A percentile compares a stretch with the other conserved stretches of the same genome.
These are phyloP conservation scores for Vinca major DNA, from an alignment of 305 asterid species.

Conservation along the genomic window DNA sequence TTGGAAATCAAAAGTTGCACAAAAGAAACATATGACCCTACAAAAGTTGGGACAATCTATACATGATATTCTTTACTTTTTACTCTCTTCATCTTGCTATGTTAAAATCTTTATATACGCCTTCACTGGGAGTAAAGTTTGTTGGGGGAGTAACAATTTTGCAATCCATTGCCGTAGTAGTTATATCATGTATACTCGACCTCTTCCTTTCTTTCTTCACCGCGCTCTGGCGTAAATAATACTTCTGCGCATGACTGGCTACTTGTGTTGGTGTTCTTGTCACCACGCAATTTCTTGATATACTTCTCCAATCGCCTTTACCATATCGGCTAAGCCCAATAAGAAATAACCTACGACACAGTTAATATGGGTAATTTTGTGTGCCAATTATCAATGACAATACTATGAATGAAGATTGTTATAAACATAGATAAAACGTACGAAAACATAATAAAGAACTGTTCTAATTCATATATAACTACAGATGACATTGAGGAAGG, in stretches of 20 bases:
- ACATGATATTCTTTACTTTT: not conserved
- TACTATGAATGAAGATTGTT: too few relatives aligned
- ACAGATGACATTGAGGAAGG: too few relatives aligned
- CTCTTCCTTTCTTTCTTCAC: conserved; percentile 74
- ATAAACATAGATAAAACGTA: not conserved
- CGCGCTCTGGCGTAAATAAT: conserved; percentile 56
- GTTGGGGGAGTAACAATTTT: conserved; percentile 45
- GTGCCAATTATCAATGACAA: too few relatives aligned
- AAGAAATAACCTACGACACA: conserved; percentile 44
- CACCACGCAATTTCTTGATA: conserved; percentile 74
- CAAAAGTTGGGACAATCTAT: not conserved
- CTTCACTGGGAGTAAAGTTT: conserved; percentile 35
- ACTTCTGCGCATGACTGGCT: conserved; percentile 86
- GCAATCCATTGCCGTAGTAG: conserved; percentile 35
- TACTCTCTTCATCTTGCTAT: conserved; percentile 26
- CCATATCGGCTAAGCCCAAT: conserved; percentile 60
- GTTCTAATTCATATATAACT: not conserved
- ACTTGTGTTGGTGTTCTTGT: conserved; percentile 86
- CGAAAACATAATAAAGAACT: not conserved
- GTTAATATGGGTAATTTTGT: not conserved
- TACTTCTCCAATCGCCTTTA: conserved; percentile 92
- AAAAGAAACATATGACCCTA: not conserved
- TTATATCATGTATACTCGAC: conserved; percentile 80
- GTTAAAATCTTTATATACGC: conserved; percentile 30
- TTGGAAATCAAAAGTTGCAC: too few relatives aligned